Conservation (phyloP, 306 rosid species). For the Rosa persica region DNA sequence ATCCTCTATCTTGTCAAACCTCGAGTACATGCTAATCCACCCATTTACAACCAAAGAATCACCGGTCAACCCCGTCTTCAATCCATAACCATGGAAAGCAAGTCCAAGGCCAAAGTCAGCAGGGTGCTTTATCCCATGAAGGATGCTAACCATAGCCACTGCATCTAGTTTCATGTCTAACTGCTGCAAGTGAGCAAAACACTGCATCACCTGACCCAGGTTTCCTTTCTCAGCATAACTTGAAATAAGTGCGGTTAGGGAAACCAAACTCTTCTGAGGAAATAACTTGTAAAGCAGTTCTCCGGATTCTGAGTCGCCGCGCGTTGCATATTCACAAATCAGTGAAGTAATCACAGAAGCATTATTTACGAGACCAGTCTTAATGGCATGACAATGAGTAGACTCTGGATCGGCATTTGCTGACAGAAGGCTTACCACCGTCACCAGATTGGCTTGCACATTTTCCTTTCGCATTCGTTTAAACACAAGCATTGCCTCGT, state of each 20-base stretch:
- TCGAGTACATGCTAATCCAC: slow-evolving; percentile 76
- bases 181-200: slow-evolving; percentile 45
- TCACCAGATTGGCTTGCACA: slow-evolving; percentile 54
- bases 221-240: slow-evolving; percentile 58
- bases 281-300: slow-evolving; percentile 42
- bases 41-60: slow-evolving; percentile 63
- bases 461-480: slow-evolving; percentile 53
- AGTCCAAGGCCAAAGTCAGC: slow-evolving; percentile 51
- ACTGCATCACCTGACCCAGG: slow-evolving; percentile 40
- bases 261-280: slow-evolving; percentile 54
- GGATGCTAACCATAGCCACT: slow-evolving; percentile 63
- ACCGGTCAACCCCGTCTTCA: slow-evolving; percentile 48
- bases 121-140: slow-evolving; percentile 61
- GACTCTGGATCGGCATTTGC: slow-evolving; percentile 51
- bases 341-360: slow-evolving; percentile 64
- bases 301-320: slow-evolving; percentile 44
- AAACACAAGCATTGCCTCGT: slow-evolving; percentile 50
- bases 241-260: slow-evolving; percentile 64
- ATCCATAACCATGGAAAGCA: slow-evolving; percentile 62
- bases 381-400: slow-evolving; percentile 52
- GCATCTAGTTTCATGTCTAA: slow-evolving; percentile 61
- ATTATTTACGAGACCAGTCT: slow-evolving; percentile 48
- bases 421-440: slow-evolving; percentile 62
- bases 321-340: slow-evolving; percentile 60
- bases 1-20: slow-evolving; percentile 53